Base-by-base conservation (phyloP, 257 asterid species). In the Solanum rostratum region DNA sequence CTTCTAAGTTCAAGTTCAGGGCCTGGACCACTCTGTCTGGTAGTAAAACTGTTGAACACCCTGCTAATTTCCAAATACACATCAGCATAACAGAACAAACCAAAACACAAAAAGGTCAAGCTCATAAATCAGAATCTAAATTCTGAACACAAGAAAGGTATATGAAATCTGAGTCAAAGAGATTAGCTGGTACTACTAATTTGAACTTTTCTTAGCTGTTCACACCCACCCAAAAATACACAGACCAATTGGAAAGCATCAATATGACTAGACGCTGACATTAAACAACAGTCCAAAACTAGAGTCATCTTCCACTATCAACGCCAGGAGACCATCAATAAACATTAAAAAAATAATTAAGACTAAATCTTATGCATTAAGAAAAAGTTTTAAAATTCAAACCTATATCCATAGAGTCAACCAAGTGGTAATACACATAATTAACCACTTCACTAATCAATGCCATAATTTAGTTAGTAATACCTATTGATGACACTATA, bases 11-110 rank as follows among this genome's bases (percentile, higher is more conserved):
- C 88, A 90, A 86, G 84, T 91, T 94, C 90, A 93, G 65, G 59
- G 94, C 93, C 14, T 90, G 94, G 84, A 90, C 95, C 83, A 94
- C 97, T 84, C 89, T 85, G 82, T 92, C 97, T 2, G 97, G 97
- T 10, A 93, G 68, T 57, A 91, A 73, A 30, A 92, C 96, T 0
- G 95, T 84, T 3, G 95, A 86, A 83, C 92, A 90, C 7, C 86
- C 97, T 93, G 92, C 78, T 18, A 10, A 50, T 16, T 68, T 41
- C 73, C 74, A 45, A 46, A 24, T 7, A 54, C 39, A 37, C 13
- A 37, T 80, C 54, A 78, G 63, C 45, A 27, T 24, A 79, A 52
- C 29, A 55, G 14, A 29, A 19, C 27, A 27, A 27, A 27, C 8
- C 24, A n/a, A 53, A 54, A n/a, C 30, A 55, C 12, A 80, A 30